These are phyloP conservation scores for Trametes cubensis DNA, from an alignment of 768 basidiomycete species.

Conservation along the genomic window DNA sequence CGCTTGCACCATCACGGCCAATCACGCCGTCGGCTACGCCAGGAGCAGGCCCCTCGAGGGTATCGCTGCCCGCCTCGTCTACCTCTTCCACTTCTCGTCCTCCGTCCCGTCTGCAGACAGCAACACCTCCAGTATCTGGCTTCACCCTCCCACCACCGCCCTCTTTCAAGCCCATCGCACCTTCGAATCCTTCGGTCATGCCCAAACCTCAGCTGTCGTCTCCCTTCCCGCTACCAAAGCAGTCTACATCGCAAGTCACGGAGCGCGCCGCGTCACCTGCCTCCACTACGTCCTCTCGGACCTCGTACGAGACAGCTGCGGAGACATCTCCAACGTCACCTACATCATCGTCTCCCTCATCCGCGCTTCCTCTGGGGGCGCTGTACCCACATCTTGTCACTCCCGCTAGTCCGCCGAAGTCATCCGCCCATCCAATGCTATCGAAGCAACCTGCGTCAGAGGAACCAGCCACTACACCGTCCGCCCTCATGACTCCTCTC, in stretches of 20 bases:
- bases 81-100: slow-evolving; percentile 16
- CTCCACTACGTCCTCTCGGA: slow-evolving; percentile 19
- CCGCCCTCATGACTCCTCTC: neutral
- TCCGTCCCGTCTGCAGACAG: slow-evolving; percentile 19
- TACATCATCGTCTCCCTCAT: slow-evolving; percentile 24
- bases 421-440: slow-evolving; percentile 14
- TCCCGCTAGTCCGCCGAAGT: slow-evolving; percentile 7
- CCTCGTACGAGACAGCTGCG: slow-evolving; percentile 16
- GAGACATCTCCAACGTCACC: slow-evolving; percentile 23
- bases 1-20: slow-evolving; percentile 25
- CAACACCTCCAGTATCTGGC: slow-evolving; percentile 7
- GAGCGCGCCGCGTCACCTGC: slow-evolving; percentile 13
- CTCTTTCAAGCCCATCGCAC: slow-evolving; percentile 1
- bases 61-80: neutral
- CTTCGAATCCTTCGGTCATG: neutral
- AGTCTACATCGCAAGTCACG: neutral
- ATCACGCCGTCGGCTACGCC: slow-evolving; percentile 17
- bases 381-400: slow-evolving; percentile 23
- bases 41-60: slow-evolving; percentile 9
- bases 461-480: neutral
- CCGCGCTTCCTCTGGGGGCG: slow-evolving; percentile 21
- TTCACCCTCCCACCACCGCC: slow-evolving; percentile 18
- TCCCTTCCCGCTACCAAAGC: slow-evolving; percentile 15
- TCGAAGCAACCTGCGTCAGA: neutral
- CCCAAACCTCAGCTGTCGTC: slow-evolving; percentile 21